Evolutionary conservation across 108 stramenopile species (phyloP), one percentile per base, ranked within the genome.

Genomic region (Skeletonema tropicum): DNA sequence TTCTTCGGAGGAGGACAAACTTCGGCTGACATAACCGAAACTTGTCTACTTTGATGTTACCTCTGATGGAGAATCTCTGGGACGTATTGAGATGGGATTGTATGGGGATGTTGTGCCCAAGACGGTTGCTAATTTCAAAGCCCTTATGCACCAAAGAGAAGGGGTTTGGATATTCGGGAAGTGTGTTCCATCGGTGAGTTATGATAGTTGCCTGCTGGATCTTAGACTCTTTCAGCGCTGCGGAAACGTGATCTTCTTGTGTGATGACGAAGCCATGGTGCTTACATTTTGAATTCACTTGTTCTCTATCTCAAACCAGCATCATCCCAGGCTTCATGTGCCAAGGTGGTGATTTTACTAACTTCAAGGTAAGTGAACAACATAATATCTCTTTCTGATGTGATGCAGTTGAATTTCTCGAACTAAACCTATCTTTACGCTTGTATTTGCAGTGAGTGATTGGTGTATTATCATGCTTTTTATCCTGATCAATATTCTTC

Each of bases 331-430:
- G 85, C 45, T 95, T 95, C 75, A 93, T 90, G 92, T 89, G 87
- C 73, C 90, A 88, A 70, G 95, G 97, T 4, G 97, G 95, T n/a
- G 98, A 99, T 85, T 97, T 99, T 79, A 98, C 97, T 29, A 83
- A 85, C 76, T 89, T 89, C 57, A 87, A 96, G 64, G 90, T 90
- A 59, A 75, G 66, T 32, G 70, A 8, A 38, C 36, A 9, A 38
- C 1, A 38, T 38, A 76, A 38, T n/a, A n/a, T n/a, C 36, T 38
- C 36, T 38, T 38, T 38, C 68, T 13, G 35, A 57, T 32, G 21
- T 19, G 21, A 23, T 7, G 60, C 19, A 60, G 61, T 80, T 23
- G n/a, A 45, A 17, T 12, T 26, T 70, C 57, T 38, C 36, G 6
- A 0, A 38, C 36, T 38, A 38, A 38, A 6, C 36, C 36, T 9